Percentiles rank a stretch among this genome's conserved stretches.
These are phyloP conservation scores for Ophiosphaerella narmari DNA, from an alignment of 2,329 filamentous ascomycete genomes.

Conservation along the genomic window DNA sequence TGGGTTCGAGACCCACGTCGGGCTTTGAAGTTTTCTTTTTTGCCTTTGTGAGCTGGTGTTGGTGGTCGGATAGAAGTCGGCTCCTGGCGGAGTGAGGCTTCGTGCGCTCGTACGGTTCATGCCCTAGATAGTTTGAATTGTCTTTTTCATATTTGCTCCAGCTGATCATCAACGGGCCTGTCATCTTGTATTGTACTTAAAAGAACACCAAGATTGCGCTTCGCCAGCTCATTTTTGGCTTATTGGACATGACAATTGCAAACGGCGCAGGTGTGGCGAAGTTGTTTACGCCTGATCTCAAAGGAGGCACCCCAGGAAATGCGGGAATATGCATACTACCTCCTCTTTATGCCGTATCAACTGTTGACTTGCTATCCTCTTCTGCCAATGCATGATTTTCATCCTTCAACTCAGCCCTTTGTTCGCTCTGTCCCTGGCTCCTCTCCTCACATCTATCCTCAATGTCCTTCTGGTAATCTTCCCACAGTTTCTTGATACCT, in stretches of 20 bases:
- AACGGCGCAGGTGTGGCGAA: background rate
- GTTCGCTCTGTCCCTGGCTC: background rate
- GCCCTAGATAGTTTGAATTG: too few relatives aligned
- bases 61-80: too few relatives aligned
- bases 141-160: too few relatives aligned
- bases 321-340: conserved; percentile 19
- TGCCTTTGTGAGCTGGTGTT: background rate
- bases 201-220: too few relatives aligned
- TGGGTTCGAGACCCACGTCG: conserved; percentile 6
- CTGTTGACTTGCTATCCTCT: conserved; percentile 10
- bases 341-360: conserved; percentile 16
- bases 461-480: conserved; percentile 66
- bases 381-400: background rate
- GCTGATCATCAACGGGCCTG: too few relatives aligned
- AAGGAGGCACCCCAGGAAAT: conserved; percentile 3
- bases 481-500: conserved; percentile 72
- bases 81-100: too few relatives aligned
- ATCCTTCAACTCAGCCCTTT: background rate
- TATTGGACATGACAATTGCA: too few relatives aligned
- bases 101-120: too few relatives aligned
- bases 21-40: background rate
- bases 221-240: too few relatives aligned
- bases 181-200: too few relatives aligned
- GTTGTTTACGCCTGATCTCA: background rate
- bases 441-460: conserved; percentile 26